Evolutionary conservation across 2,329 filamentous ascomycete genomes (phyloP).

Genomic region (Fusarium tjaetaba): DNA sequence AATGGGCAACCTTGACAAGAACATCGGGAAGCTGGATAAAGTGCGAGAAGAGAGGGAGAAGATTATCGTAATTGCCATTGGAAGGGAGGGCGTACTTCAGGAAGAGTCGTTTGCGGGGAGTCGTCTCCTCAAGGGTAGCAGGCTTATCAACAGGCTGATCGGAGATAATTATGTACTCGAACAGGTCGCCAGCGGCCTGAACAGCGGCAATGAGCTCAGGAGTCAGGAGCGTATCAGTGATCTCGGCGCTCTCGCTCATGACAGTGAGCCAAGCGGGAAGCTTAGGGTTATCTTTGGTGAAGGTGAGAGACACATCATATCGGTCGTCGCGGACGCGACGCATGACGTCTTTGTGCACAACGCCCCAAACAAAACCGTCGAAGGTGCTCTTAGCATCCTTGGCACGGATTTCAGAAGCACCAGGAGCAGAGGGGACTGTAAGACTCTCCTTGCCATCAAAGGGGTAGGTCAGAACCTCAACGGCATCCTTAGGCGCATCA

Average conservation of each 20-base stretch:
- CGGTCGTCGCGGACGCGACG: constrained; percentile 88
- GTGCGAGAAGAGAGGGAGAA: constrained; percentile 80
- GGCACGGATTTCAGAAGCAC: constrained; percentile 63
- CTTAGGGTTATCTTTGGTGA: constrained; percentile 91
- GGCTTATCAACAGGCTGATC: constrained; percentile 93
- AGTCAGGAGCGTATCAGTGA: constrained; percentile 87
- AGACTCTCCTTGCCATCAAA: constrained; percentile 92
- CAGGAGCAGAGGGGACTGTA: constrained; percentile 74
- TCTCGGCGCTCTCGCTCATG: constrained; percentile 97
- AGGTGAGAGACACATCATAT: constrained; percentile 92
- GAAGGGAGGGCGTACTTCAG: constrained; percentile 78
- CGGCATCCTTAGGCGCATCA: constrained; percentile 72
- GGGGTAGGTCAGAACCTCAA: constrained; percentile 82
- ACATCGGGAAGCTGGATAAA: constrained; percentile 87
- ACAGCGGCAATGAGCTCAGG: constrained; percentile 86
- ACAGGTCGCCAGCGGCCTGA: constrained; percentile 76
- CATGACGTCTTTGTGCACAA: constrained; percentile 97
- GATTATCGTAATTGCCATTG: constrained; percentile 68
- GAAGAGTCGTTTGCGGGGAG: constrained; percentile 86
- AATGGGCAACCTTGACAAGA: constrained; percentile 80
- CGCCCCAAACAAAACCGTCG: constrained; percentile 92
- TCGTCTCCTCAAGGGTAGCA: constrained; percentile 82
- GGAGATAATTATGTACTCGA: constrained; percentile 88
- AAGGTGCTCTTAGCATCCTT: constrained; percentile 74
- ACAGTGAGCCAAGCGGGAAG: constrained; percentile 89